Evolutionary conservation across 2,329 filamentous ascomycete species (phyloP).

Genomic region (Ascochyta lentis): DNA sequence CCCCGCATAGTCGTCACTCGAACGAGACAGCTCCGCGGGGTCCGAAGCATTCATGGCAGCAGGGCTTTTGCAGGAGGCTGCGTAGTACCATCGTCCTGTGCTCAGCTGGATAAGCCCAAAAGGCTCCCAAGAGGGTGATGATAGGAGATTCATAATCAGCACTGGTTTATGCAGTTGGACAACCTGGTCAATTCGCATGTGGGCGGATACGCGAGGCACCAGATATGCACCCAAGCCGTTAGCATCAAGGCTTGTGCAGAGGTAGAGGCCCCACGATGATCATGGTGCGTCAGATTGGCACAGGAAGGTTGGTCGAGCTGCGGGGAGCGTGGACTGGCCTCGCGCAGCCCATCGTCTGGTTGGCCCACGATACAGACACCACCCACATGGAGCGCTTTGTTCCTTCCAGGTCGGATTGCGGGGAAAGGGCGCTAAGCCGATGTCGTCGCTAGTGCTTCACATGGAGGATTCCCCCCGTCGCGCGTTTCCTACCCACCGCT

Average conservation of each 20-base stretch:
- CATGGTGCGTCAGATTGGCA: conserved; percentile 28
- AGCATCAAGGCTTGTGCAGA: conserved; percentile 25
- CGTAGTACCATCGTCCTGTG: conserved; percentile 6
- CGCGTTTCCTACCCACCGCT: conserved; percentile 16
- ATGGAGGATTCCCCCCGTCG: conserved; percentile 10
- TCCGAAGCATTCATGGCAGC: conserved; percentile 3
- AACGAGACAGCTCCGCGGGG: conserved; percentile 18
- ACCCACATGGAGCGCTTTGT: conserved; percentile 36
- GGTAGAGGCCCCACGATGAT: conserved; percentile 27
- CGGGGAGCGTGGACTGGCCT: conserved; percentile 20
- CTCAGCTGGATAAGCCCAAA: not conserved
- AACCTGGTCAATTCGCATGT: conserved; percentile 14
- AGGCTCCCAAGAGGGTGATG: not conserved
- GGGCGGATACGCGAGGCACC: conserved; percentile 17
- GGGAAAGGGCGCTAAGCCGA: conserved; percentile 39
- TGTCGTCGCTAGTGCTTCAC: conserved; percentile 1
- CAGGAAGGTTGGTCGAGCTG: conserved; percentile 31
- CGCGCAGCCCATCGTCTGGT: conserved; percentile 2
- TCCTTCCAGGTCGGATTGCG: conserved; percentile 39
- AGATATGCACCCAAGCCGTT: conserved; percentile 23
- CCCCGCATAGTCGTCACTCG: conserved; percentile 19
- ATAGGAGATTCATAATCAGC: conserved; percentile 8
- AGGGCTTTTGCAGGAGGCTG: conserved; percentile 1
- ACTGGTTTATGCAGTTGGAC: conserved; percentile 14
- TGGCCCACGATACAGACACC: conserved; percentile 5